Percentiles rank a stretch among this genome's conserved stretches.
phyloP scores from a whole-genome alignment of 208 protist species.

The Leishmania guyanensis region DNA sequence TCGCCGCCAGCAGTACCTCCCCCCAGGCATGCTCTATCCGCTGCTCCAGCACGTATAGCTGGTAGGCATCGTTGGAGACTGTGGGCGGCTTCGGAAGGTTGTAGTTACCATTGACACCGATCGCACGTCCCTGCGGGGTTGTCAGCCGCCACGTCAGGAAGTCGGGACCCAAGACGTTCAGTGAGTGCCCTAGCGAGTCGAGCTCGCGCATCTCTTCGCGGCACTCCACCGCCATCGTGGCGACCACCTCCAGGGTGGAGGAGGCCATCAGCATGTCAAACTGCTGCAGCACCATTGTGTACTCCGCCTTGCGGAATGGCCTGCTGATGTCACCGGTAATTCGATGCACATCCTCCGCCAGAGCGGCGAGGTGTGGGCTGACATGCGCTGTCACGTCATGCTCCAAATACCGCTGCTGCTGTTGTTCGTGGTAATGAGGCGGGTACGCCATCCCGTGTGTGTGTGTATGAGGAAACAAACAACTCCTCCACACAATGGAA shows the following conservation, averaged over 20 bases:
- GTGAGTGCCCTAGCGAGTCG: conserved; percentile 24
- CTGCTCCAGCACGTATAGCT: conserved; percentile 32
- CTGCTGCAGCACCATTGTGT: conserved; percentile 64
- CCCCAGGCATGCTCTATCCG: conserved; percentile 68
- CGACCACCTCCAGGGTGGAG: conserved; percentile 38
- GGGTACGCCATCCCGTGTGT: neutral
- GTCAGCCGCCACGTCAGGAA: conserved; percentile 42
- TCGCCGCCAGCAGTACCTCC: conserved; percentile 52
- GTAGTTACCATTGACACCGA: conserved; percentile 33
- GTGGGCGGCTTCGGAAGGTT: conserved; percentile 18
- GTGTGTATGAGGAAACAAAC: neutral
- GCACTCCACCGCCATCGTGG: conserved; percentile 21
- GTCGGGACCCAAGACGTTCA: conserved; percentile 48
- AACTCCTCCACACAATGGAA: neutral
- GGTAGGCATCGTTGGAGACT: conserved; percentile 24
- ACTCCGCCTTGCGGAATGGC: conserved; percentile 52
- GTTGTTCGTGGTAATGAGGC: neutral
- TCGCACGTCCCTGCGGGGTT: conserved; percentile 21
- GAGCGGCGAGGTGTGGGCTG: neutral
- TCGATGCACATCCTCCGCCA: conserved; percentile 19
- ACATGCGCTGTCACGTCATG: neutral
- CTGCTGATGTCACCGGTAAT: conserved; percentile 28
- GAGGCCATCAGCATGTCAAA: conserved; percentile 75
- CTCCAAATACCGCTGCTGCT: neutral
- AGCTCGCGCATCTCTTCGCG: conserved; percentile 40